These are phyloP conservation scores for Plectosphaerella plurivora DNA, from an alignment of 2,329 filamentous ascomycete species.

Conservation along the genomic window DNA sequence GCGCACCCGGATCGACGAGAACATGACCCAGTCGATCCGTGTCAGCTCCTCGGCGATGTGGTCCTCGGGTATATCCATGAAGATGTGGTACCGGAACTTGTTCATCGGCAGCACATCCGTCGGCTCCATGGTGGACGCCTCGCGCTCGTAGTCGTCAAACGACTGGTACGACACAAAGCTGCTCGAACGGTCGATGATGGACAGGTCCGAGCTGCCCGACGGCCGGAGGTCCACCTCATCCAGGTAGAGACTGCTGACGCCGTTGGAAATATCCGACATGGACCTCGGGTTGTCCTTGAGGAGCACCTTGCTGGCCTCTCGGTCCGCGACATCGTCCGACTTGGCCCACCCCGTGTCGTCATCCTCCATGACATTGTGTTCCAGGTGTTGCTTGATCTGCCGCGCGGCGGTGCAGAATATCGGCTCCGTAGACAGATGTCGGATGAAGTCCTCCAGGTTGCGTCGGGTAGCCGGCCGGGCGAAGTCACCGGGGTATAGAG, in stretches of 20 bases:
- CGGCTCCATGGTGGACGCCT: slow-evolving; percentile 69
- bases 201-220: slow-evolving; percentile 41
- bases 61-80: slow-evolving; percentile 83
- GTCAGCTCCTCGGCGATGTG: slow-evolving; percentile 88
- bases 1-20: slow-evolving; percentile 86
- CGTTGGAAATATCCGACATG: slow-evolving; percentile 32
- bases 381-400: slow-evolving; percentile 77
- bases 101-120: slow-evolving; percentile 65
- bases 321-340: slow-evolving; percentile 54
- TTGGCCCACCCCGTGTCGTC: slow-evolving; percentile 94
- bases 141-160: slow-evolving; percentile 75
- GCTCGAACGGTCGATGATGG: slow-evolving; percentile 32
- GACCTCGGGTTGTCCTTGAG: slow-evolving; percentile 18
- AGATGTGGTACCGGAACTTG: slow-evolving; percentile 83
- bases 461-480: slow-evolving; percentile 70
- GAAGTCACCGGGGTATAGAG: slow-evolving; percentile 88
- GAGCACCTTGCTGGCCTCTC: slow-evolving; percentile 26
- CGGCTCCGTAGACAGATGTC: slow-evolving; percentile 67
- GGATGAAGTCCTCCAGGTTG: slow-evolving; percentile 70
- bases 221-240: slow-evolving; percentile 40
- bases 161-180: slow-evolving; percentile 53
- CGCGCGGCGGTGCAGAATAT: slow-evolving; percentile 82
- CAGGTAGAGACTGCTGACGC: slow-evolving; percentile 43
- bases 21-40: slow-evolving; percentile 97
- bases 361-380: slow-evolving; percentile 70